These are phyloP conservation scores for Trichophyton schoenleinii DNA, from an alignment of 2,329 filamentous ascomycete species.

Conservation along the genomic window DNA sequence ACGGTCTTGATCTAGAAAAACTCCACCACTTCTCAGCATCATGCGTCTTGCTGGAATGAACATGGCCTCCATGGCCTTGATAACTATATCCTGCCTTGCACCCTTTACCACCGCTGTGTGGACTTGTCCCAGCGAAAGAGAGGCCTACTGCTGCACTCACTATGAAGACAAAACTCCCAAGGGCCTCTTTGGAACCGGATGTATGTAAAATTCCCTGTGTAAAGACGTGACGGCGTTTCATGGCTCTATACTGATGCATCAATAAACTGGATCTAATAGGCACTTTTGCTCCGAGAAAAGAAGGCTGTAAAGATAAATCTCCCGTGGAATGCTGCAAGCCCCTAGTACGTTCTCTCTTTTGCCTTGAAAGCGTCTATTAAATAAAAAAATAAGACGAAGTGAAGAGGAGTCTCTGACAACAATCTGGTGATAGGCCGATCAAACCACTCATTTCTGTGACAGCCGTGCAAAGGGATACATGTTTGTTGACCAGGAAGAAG, in stretches of 20 bases:
- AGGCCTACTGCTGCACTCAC: conserved; percentile 10
- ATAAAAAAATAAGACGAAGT: background rate
- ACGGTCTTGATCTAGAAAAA: background rate
- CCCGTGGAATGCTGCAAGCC: conserved; percentile 11
- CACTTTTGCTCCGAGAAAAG: conserved; percentile 7
- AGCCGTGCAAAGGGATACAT: conserved; percentile 3
- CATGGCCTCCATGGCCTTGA: background rate
- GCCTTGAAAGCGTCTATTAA: background rate
- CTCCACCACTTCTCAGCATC: background rate
- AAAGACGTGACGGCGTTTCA: background rate
- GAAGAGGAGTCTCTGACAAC: background rate
- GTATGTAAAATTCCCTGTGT: background rate
- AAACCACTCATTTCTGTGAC: conserved; percentile 5
- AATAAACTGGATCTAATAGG: background rate
- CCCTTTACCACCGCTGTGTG: conserved; percentile 7
- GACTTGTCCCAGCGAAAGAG: conserved; percentile 14
- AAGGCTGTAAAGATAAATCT: conserved; percentile 6
- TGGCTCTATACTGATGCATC: background rate
- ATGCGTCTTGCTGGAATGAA: background rate
- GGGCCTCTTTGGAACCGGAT: conserved; percentile 8
- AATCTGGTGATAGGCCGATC: background rate
- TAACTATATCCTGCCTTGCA: background rate
- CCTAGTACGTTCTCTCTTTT: background rate
- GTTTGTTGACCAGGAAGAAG: background rate
- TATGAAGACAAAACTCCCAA: conserved; percentile 1